These are phyloP conservation scores for Terana coerulea DNA, from an alignment of 768 basidiomycete genomes.

Conservation along the genomic window DNA sequence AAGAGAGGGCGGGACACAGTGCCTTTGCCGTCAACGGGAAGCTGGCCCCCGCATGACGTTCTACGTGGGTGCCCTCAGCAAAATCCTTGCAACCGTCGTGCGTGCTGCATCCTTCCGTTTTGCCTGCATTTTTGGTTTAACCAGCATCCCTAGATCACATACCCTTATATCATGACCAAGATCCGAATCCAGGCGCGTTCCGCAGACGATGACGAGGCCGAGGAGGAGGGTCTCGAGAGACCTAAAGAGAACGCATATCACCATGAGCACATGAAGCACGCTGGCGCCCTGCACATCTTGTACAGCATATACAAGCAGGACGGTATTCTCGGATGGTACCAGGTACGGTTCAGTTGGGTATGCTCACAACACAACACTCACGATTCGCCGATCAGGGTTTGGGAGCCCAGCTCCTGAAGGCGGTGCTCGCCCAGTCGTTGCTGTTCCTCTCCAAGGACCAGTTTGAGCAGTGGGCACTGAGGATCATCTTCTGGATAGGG, in stretches of 20 bases:
- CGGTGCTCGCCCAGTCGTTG: constrained; percentile 91
- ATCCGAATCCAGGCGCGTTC: constrained; percentile 89
- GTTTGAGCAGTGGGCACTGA: constrained; percentile 85
- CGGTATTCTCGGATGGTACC: constrained; percentile 93
- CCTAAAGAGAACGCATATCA: constrained; percentile 38
- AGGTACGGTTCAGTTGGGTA: constrained; percentile 47
- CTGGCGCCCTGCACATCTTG: constrained; percentile 78
- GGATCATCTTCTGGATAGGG: constrained; percentile 43
- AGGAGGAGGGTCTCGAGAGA: constrained; percentile 35
- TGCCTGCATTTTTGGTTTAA: background rate
- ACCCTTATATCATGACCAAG: constrained; percentile 96
- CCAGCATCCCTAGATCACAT: constrained; percentile 63
- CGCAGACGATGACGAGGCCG: constrained; percentile 49
- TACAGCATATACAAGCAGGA: constrained; percentile 65
- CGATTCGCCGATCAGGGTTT: constrained; percentile 61
- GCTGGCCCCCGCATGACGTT: constrained; percentile 76
- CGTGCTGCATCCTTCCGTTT: constrained; percentile 26
- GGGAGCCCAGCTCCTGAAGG: constrained; percentile 94
- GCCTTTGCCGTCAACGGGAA: constrained; percentile 36
- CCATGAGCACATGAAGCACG: constrained; percentile 45
- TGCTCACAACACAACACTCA: background rate
- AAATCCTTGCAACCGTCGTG: constrained; percentile 94
- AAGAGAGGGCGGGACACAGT: constrained; percentile 33
- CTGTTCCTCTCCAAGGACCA: constrained; percentile 98
- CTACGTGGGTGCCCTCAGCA: constrained; percentile 85